A percentile compares a stretch with the other conserved stretches of the same genome.
Evolutionary conservation across 1,284 basidiomycete genomes (phyloP).

Genomic region (Cryptococcus sp.): DNA sequence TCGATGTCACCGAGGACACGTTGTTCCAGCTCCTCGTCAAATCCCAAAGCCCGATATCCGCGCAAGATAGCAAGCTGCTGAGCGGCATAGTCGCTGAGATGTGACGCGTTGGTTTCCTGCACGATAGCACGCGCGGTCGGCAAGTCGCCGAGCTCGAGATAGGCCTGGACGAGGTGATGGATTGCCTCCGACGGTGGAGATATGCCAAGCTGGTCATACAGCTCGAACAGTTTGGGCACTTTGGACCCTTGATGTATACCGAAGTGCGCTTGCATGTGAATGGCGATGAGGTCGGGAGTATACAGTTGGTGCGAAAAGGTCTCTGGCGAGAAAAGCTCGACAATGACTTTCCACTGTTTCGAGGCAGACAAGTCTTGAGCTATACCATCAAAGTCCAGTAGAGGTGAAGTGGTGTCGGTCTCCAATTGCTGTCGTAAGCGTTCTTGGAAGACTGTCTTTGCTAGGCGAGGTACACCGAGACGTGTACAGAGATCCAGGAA

Average conservation of each 20-base stretch:
- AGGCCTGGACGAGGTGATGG: conserved; percentile 30
- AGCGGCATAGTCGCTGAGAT: conserved; percentile 4
- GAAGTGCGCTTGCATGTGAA: conserved; percentile 33
- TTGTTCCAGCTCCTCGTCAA: conserved; percentile 30
- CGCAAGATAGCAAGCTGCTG: conserved; percentile 40
- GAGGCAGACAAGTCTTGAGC: conserved; percentile 19
- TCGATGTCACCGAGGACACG: conserved; percentile 32
- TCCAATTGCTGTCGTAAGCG: conserved; percentile 13
- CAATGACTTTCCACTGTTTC: conserved; percentile 23
- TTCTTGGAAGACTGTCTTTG: conserved; percentile 19
- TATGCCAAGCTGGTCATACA: conserved; percentile 15
- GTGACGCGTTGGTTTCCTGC: conserved; percentile 10
- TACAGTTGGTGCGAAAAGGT: conserved; percentile 18
- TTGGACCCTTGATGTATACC: conserved; percentile 25
- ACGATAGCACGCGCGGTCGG: conserved; percentile 17
- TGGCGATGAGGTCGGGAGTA: conserved; percentile 21
- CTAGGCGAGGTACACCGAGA: conserved; percentile 9
- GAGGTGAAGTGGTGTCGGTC: conserved; percentile 1
- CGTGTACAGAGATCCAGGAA: conserved; percentile 13
- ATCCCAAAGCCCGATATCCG: conserved; percentile 37
- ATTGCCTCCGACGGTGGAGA: conserved; percentile 18
- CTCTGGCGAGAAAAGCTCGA: conserved; percentile 23
- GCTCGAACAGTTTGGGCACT: conserved; percentile 28
- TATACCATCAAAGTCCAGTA: conserved; percentile 17
- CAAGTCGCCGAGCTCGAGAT: conserved; percentile 34